Conservation (phyloP, 148 eudicot genomes). For the Rhododendron simsii region DNA sequence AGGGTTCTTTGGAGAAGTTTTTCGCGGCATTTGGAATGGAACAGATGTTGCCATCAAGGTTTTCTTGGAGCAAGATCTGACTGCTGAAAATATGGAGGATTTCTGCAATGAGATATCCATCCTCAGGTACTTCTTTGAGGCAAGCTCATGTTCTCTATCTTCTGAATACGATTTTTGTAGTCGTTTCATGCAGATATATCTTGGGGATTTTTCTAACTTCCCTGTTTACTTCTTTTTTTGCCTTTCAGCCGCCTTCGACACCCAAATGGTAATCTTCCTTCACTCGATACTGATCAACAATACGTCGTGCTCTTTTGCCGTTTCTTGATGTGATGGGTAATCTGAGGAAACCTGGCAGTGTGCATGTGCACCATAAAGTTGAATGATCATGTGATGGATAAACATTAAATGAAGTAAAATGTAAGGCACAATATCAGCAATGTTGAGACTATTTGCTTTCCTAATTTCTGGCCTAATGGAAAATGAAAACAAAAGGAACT, state of each 20-base stretch:
- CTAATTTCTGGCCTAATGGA: neutral
- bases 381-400: neutral
- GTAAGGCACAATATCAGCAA: neutral
- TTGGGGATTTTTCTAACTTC: conserved; percentile 23
- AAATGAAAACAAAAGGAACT: neutral
- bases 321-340: conserved; percentile 7
- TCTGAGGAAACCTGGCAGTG: neutral
- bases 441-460: neutral
- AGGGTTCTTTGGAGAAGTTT: conserved; percentile 99
- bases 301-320: neutral
- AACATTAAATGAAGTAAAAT: neutral
- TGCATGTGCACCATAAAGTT: neutral
- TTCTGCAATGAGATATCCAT: conserved; percentile 97
- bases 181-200: neutral
- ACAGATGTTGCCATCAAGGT: conserved; percentile 97
- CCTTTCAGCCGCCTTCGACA: conserved; percentile 92
- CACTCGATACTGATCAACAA: conserved; percentile 7
- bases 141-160: neutral
- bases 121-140: conserved; percentile 53
- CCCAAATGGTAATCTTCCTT: conserved; percentile 79
- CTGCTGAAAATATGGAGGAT: conserved; percentile 96
- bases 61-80: conserved; percentile 95
- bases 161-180: neutral
- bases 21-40: conserved; percentile 96
- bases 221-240: conserved; percentile 14